These are phyloP conservation scores for Penicillium sp. DNA, from an alignment of 2,329 filamentous ascomycete genomes.

Conservation along the genomic window DNA sequence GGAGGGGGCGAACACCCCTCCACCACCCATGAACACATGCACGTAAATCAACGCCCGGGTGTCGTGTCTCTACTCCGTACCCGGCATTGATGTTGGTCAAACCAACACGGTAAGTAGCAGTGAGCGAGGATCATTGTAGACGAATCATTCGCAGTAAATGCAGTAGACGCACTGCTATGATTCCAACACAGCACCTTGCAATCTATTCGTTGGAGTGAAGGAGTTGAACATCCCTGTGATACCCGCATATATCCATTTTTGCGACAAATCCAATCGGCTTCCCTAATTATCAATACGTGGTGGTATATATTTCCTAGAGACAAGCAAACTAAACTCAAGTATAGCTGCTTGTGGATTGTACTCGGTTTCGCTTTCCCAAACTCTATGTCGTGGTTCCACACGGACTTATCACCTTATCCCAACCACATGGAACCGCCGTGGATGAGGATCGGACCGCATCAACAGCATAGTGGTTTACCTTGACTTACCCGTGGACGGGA, in stretches of 20 bases:
- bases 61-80: background rate
- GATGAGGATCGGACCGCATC: constrained; percentile 4
- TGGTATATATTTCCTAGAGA: background rate
- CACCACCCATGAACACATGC: background rate
- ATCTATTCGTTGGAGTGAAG: background rate
- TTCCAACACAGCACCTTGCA: background rate
- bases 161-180: background rate
- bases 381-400: background rate
- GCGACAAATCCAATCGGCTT: too few species aligned
- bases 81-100: background rate
- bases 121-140: background rate
- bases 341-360: background rate
- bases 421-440: constrained; percentile 2
- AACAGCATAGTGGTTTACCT: background rate
- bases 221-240: background rate
- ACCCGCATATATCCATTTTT: background rate
- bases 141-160: too few species aligned
- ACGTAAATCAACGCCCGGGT: constrained; percentile 1
- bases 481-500: background rate
- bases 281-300: too few species aligned
- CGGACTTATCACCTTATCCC: background rate
- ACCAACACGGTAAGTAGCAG: background rate
- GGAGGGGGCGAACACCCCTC: constrained; percentile 1
- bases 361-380: background rate
- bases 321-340: background rate